Conservation (phyloP, 495 filamentous ascomycete genomes). For the Aspergillus conjunctus region DNA sequence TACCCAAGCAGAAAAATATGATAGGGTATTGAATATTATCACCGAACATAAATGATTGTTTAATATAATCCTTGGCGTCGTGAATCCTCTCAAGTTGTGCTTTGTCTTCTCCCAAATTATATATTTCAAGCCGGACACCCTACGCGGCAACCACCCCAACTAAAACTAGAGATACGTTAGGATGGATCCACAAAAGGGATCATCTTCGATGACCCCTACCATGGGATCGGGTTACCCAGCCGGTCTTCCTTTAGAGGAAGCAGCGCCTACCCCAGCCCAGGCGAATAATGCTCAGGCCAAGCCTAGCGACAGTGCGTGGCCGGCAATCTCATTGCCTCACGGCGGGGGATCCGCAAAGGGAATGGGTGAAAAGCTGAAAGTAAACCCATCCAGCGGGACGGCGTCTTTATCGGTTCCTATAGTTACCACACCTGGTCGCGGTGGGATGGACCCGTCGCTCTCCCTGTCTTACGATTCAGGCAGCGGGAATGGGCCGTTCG, state of each 20-base stretch:
- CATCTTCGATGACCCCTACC: background rate
- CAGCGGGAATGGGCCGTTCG: background rate
- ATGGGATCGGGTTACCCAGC: background rate
- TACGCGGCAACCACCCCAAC: too few relatives aligned
- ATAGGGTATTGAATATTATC: too few relatives aligned
- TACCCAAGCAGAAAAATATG: too few relatives aligned
- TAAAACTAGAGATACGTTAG: too few relatives aligned
- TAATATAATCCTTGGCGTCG: too few relatives aligned
- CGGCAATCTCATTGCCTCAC: background rate
- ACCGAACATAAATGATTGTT: background rate
- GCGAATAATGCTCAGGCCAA: background rate
- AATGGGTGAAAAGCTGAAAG: conserved; percentile 8
- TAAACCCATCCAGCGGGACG: background rate
- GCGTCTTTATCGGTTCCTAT: background rate
- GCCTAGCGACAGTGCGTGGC: background rate
- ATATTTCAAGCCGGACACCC: background rate
- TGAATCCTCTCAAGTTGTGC: too few relatives aligned
- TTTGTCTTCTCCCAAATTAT: background rate
- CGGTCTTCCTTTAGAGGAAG: background rate
- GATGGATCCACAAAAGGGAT: background rate
- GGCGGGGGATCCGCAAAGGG: background rate
- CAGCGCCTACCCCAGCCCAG: background rate
- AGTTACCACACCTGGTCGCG: background rate
- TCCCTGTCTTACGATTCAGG: conserved; percentile 3
- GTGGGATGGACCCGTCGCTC: conserved; percentile 2